phyloP scores from a whole-genome alignment of 2,329 filamentous ascomycete genomes.

The Fusarium udum region DNA sequence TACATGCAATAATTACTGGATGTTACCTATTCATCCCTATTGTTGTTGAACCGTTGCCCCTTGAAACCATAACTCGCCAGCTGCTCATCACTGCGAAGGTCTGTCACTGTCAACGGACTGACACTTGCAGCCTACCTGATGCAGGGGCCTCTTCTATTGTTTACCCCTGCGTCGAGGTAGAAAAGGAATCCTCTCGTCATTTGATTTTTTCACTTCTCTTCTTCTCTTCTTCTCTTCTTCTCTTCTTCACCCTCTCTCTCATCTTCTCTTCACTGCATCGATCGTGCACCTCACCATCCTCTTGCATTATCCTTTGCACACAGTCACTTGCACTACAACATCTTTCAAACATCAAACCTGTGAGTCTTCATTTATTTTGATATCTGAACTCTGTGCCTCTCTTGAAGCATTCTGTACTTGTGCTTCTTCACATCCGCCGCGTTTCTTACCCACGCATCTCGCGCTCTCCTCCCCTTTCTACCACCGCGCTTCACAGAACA shows the following conservation, averaged over 20 bases:
- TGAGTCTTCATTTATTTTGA: background rate
- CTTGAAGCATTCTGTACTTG: background rate
- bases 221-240: constrained; percentile 9
- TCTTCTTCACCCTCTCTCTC: constrained; percentile 7
- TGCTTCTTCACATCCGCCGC: background rate
- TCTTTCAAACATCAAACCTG: constrained; percentile 19
- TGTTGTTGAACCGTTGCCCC: constrained; percentile 28
- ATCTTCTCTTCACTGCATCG: constrained; percentile 6
- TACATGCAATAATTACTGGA: background rate
- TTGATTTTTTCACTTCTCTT: background rate
- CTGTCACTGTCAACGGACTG: background rate
- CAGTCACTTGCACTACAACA: constrained; percentile 1
- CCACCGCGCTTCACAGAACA: background rate
- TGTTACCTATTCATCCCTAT: constrained; percentile 3
- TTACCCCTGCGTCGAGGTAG: constrained; percentile 14
- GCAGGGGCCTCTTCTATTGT: constrained; percentile 15
- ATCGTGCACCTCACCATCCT: constrained; percentile 13
- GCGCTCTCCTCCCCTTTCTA: background rate
- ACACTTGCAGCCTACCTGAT: background rate
- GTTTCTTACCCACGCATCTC: background rate
- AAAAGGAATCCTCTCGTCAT: constrained; percentile 20
- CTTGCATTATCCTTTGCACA: constrained; percentile 15
- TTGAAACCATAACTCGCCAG: constrained; percentile 20
- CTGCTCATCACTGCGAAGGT: constrained; percentile 19
- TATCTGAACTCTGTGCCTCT: background rate